A percentile compares a stretch with the other conserved stretches of the same genome.
Evolutionary conservation across 306 rosid genomes (phyloP).

Genomic region (apple (Malus domestica)): ASM211411v1 NC_041804.1:5706001-5706500

Average conservation of each 20-base stretch:
- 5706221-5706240: conserved; percentile 2
- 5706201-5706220: neutral
- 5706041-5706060: neutral
- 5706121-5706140: neutral
- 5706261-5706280: neutral
- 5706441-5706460: conserved; percentile 45
- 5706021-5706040: conserved; percentile 7
- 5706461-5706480: conserved; percentile 58
- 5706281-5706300: neutral
- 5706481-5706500: conserved; percentile 87
- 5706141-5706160: conserved; percentile 5
- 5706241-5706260: neutral
- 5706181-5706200: conserved; percentile 5
- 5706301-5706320: neutral
- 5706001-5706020: neutral
- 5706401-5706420: neutral
- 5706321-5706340: too few relatives aligned
- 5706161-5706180: neutral
- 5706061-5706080: neutral
- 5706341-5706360: too few relatives aligned
- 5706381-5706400: neutral
- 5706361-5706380: neutral
- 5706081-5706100: conserved; percentile 16
- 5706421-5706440: conserved; percentile 29
- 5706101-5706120: conserved; percentile 22